Evolutionary conservation across 2,329 filamentous ascomycete genomes (phyloP), one percentile per base, ranked within the genome.

Genomic region (Cladorrhinum sp.): DNA sequence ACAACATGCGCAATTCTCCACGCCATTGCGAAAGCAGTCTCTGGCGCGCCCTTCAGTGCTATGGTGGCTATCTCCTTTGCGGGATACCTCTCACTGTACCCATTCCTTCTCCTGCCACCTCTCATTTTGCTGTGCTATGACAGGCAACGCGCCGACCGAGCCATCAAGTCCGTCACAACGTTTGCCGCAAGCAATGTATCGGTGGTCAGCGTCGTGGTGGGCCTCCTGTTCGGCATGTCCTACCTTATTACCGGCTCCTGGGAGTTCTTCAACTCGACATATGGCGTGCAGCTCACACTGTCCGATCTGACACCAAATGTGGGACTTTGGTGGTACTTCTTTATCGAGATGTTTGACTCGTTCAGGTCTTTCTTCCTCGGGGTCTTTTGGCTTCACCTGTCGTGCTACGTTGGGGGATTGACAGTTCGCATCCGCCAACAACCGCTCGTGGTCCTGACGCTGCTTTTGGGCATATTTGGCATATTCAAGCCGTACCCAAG

Each of bases 271-370:
- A 76, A 83, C 7, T 92, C 92, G 20, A 97, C 95, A 0, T 99
- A 99, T 75, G 92, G 93, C 67, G 91, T 96, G 51, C 93, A 96
- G 68, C 82, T 99, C 38, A 86, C 95, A 1, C 84, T 99, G 2
- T 91, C 92, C 8, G 95, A 99, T 72, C 81, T 99, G 45, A 96
- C 93, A 0, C 95, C 95, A 12, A 99, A 98, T 66, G 90, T 96
- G 27, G 95, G 95, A 1, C 81, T 99, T 1, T 99, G 95, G 95
- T 99, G 95, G 95, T 99, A 99, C 76, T 99, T 99, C 77, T 98
- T 99, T 73, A 96, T 96, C 67, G 93, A 99, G 73, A 99, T 99
- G 87, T 99, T 99, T 73, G 95, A 99, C 76, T 93, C 93, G 1
- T 99, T 99, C 82, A 85, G 95, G 41, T 88, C 90, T 68, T 99